Percentiles rank a stretch among this genome's conserved stretches.
Evolutionary conservation across 495 filamentous ascomycete genomes (phyloP).

Genomic region (Darksidea phi): DNA sequence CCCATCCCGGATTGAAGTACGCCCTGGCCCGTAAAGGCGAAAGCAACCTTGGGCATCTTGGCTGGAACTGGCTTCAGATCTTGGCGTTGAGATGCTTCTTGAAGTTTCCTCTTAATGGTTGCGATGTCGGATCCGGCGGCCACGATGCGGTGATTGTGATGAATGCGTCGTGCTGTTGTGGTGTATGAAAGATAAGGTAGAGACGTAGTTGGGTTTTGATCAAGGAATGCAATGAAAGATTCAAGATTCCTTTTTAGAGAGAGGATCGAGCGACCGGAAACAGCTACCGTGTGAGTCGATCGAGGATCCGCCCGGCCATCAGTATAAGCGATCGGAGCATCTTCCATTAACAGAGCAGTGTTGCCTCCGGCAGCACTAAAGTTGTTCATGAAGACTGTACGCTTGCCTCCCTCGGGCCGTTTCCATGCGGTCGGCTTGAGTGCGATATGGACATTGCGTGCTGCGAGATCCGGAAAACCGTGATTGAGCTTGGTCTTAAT

Average conservation of each 20-base stretch:
- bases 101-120: constrained; percentile 34
- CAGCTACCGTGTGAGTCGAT: constrained; percentile 50
- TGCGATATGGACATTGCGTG: constrained; percentile 18
- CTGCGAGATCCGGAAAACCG: constrained; percentile 40
- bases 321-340: constrained; percentile 48
- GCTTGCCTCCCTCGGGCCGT: constrained; percentile 1
- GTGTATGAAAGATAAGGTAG: constrained; percentile 47
- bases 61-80: constrained; percentile 34
- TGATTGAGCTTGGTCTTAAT: constrained; percentile 60
- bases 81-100: constrained; percentile 38
- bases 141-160: constrained; percentile 48
- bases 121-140: constrained; percentile 46
- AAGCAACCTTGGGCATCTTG: constrained; percentile 53
- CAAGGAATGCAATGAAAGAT: constrained; percentile 52
- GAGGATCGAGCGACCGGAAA: constrained; percentile 56
- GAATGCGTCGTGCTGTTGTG: constrained; percentile 48
- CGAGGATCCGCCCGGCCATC: constrained; percentile 55
- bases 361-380: constrained; percentile 48
- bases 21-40: constrained; percentile 51
- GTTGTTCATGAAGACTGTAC: constrained; percentile 50
- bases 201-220: constrained; percentile 49
- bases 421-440: constrained; percentile 7
- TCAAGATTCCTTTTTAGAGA: constrained; percentile 57
- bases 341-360: constrained; percentile 52
- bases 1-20: constrained; percentile 41